phyloP scores from a whole-genome alignment of 257 asterid species.

The Solanum sejunctum region DNA sequence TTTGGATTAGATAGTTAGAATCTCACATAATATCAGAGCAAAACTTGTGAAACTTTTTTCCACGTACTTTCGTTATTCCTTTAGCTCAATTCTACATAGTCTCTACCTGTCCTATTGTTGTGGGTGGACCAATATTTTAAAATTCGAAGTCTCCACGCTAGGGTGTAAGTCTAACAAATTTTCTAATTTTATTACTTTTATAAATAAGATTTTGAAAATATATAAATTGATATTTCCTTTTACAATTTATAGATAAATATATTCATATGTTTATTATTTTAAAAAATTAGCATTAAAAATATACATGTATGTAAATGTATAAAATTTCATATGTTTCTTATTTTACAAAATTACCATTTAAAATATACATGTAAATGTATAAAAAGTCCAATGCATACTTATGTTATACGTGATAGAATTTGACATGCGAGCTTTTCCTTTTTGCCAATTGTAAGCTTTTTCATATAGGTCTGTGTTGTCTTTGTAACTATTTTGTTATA shows the following conservation, averaged over 20 bases:
- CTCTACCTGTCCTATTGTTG: background rate
- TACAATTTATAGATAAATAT: background rate
- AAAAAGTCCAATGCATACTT: background rate
- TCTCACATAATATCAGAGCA: background rate
- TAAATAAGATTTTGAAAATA: background rate
- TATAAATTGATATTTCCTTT: background rate
- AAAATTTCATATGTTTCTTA: background rate
- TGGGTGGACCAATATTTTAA: background rate
- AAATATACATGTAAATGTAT: background rate
- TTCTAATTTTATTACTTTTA: background rate
- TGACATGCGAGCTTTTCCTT: background rate
- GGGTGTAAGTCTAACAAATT: background rate
- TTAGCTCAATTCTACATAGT: background rate
- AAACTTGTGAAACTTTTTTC: background rate
- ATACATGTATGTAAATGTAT: background rate
- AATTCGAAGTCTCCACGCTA: background rate
- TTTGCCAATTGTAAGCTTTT: background rate
- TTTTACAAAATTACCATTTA: background rate
- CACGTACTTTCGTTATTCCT: background rate
- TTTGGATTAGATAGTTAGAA: background rate
- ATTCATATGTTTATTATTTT: background rate
- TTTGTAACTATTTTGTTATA: background rate
- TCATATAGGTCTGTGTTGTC: background rate
- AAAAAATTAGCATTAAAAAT: background rate
- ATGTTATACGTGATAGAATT: background rate